Evolutionary conservation across 352 stramenopile species (phyloP).

Genomic region (Phytopythium montanum): DNA sequence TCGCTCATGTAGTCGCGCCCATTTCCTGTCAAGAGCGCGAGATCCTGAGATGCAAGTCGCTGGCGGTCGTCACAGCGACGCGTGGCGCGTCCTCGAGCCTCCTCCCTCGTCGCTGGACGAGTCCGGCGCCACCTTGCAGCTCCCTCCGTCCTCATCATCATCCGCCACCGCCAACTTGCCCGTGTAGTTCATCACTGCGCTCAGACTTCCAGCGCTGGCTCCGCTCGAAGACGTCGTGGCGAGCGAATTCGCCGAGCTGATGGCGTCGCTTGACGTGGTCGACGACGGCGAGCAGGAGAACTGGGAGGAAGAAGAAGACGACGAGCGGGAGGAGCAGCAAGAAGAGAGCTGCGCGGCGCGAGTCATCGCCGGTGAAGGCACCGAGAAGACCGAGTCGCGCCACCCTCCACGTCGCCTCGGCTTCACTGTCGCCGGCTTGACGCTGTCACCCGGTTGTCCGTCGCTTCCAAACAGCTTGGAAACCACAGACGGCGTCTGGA

Average conservation of each 20-base stretch:
- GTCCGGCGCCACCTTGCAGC: not conserved
- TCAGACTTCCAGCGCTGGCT: not conserved
- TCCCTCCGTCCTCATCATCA: not conserved
- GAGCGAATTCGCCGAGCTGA: not conserved
- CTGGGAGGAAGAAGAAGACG: constrained; percentile 3
- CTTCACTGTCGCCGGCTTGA: not conserved
- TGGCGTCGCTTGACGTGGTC: not conserved
- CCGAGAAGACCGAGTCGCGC: constrained; percentile 16
- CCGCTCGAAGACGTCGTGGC: not conserved
- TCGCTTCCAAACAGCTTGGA: constrained; percentile 15
- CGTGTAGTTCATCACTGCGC: constrained; percentile 2
- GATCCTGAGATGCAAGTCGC: not conserved
- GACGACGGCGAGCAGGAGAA: constrained; percentile 5
- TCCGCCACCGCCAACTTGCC: not conserved
- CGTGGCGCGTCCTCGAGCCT: not conserved
- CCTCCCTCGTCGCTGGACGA: not conserved
- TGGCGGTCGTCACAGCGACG: not conserved
- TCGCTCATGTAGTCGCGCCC: not conserved
- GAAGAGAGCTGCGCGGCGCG: not conserved
- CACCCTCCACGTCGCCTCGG: constrained; percentile 1
- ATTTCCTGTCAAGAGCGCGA: not conserved
- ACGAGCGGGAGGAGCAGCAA: constrained; percentile 2
- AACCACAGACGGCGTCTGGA: not conserved
- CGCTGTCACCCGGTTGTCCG: not conserved
- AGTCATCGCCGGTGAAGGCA: constrained; percentile 2